Base-by-base conservation (phyloP, 352 stramenopile genomes). In the Pythium sp. region DNA sequence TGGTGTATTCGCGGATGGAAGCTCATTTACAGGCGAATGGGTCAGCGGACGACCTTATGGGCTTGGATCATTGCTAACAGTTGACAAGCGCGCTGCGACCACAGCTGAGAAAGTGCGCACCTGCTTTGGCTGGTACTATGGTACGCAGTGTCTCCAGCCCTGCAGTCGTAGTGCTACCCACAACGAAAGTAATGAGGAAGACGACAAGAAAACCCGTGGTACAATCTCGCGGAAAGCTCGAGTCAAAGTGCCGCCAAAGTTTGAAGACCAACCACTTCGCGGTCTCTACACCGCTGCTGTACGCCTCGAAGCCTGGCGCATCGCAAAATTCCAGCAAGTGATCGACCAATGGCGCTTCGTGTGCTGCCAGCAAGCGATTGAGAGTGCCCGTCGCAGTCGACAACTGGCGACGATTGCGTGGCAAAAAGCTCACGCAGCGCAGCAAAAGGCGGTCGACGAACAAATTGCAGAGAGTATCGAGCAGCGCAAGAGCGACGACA, bases 51-150 rank as follows among this genome's bases (percentile, higher is more conserved):
- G 69, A 15, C 79, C 82, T 14, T 77, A 65, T 1, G 80, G 78
- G 26, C 78, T 87, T 22, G 80, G 79, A 20, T 61, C 67, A 0
- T 58, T 86, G 5, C 75, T 51, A 30, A 11, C 54, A 26, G 32
- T 32, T 30, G 26, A 57, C 36, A 18, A 62, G 15, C 14, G 41
- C 15, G 41, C 34, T 14, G 2, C 18, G 28, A 20, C 18, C 6
- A 11, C 14, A 32, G 20, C 15, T 22, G 18, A 24, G 26, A 24
- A 26, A 20, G 5, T 4, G 8, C 15, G 8, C 46, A 64, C 49
- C 64, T 72, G 36, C 56, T 67, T 60, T 5, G 82, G 82, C 36
- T 88, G 82, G 82, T 84, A 86, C 65, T 68, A 84, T 46, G 75
- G 80, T 47, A 75, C 73, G 14, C 67, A 59, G 4, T 86, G 79